phyloP scores from a whole-genome alignment of 2,329 filamentous ascomycete genomes.

The Beauveria medogensis region DNA sequence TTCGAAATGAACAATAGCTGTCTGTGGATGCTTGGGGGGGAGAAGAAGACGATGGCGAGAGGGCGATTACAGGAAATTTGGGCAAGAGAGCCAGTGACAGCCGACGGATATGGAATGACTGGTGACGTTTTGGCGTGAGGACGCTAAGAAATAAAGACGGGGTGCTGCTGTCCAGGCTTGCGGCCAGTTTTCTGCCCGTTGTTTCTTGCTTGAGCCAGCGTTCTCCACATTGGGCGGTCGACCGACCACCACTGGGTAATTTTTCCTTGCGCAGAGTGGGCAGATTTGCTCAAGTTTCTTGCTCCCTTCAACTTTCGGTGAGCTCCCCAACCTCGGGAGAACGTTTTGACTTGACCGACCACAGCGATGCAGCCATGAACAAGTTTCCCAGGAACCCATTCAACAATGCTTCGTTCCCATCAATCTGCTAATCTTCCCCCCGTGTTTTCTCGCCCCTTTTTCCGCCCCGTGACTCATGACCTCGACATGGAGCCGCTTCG shows the following conservation, averaged over 20 bases:
- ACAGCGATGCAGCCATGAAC: background rate
- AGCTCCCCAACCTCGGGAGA: background rate
- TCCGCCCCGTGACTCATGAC: background rate
- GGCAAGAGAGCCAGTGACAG: slow-evolving; percentile 1
- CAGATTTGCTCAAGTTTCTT: background rate
- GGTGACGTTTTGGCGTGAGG: background rate
- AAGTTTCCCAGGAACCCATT: background rate
- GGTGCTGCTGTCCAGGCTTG: background rate
- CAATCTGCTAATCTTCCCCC: background rate
- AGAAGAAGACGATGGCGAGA: background rate
- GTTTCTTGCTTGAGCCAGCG: background rate
- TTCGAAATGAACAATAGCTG: background rate
- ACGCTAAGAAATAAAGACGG: background rate
- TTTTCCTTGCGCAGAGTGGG: background rate
- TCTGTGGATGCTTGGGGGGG: background rate
- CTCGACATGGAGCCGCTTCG: background rate
- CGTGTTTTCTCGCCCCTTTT: background rate
- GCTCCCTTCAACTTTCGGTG: background rate
- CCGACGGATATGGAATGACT: slow-evolving; percentile 3
- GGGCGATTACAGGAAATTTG: background rate
- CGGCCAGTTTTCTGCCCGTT: background rate
- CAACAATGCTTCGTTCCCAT: background rate
- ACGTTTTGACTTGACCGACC: background rate
- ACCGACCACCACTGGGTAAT: background rate
- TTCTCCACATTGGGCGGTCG: slow-evolving; percentile 5